These are phyloP conservation scores for Paraphoma sp. DNA, from an alignment of 2,329 filamentous ascomycete species.

Conservation along the genomic window DNA sequence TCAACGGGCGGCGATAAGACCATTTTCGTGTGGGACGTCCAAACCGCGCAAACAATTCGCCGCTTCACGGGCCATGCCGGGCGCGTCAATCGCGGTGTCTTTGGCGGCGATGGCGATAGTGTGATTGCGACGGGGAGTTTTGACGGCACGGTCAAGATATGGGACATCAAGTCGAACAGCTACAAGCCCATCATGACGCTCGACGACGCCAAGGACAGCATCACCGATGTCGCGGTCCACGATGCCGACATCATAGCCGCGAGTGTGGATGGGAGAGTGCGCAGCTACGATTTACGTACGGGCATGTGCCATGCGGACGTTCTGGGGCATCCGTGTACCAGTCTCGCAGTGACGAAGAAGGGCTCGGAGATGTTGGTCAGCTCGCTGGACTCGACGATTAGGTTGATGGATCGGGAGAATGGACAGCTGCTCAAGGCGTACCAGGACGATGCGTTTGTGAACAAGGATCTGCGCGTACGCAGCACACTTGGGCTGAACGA, in stretches of 20 bases:
- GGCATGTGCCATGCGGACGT: constrained; percentile 62
- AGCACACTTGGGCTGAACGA: constrained; percentile 78
- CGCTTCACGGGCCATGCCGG: constrained; percentile 76
- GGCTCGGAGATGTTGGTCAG: constrained; percentile 77
- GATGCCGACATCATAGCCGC: constrained; percentile 69
- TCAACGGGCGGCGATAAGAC: constrained; percentile 88
- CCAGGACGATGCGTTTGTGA: constrained; percentile 62
- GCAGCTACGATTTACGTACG: constrained; percentile 82
- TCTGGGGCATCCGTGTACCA: constrained; percentile 70
- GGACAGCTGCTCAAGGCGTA: constrained; percentile 79
- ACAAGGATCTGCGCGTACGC: constrained; percentile 76
- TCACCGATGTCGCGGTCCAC: constrained; percentile 55
- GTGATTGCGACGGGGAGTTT: constrained; percentile 76
- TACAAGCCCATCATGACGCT: constrained; percentile 74
- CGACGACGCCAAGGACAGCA: constrained; percentile 73
- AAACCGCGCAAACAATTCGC: constrained; percentile 76
- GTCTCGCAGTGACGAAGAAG: constrained; percentile 72
- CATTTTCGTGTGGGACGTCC: constrained; percentile 95
- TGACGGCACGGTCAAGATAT: constrained; percentile 77
- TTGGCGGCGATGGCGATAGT: constrained; percentile 76
- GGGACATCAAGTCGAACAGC: constrained; percentile 52
- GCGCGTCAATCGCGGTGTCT: constrained; percentile 78
- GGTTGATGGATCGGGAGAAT: constrained; percentile 79
- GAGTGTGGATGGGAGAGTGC: constrained; percentile 83
- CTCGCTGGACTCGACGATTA: constrained; percentile 75